Evolutionary conservation across 1,284 basidiomycete species (phyloP), one percentile per base, ranked within the genome.

Genomic region (Fomitiporia mediterranea): DNA sequence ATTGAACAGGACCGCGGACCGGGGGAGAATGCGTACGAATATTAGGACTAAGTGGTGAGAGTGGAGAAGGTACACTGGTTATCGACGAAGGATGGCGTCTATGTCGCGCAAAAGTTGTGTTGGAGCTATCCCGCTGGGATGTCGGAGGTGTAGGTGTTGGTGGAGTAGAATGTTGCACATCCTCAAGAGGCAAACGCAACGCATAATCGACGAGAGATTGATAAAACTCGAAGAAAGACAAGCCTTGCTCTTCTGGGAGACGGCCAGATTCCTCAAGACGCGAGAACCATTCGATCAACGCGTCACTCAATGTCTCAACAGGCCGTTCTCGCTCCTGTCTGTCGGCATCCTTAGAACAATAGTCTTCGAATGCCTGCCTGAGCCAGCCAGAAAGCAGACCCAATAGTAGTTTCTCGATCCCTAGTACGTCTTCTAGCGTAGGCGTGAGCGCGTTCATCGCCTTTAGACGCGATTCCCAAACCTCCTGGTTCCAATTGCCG

Each of bases 401-500:
- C 15, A 89, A 68, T 27, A 88, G 65, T 21, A 71, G 68, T 6
- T 72, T 67, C 66, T 89, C 87, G 60, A 87, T 77, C 4, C 86
- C 87, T 17, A 80, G 67, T n/a, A 83, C 75, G 47, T 85, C 82
- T 3, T 70, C 64, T 11, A 83, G 84, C 32, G 73, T 76, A 56
- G 72, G 75, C 23, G 83, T 82, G 47, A 90, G 72, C 0, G 83
- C 78, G 3, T 77, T 68, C 2, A 89, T 69, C 2, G 87, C 85
- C 60, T 81, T 84, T 64, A 84, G 80, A 19, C 84, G 78, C 1
- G 80, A 71, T 61, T 89, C 85, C 77, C 87, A 89, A 0, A 86
- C 68, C 27, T 89, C 87, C 15, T 69, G 60, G 2, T 70, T 72
- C 88, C 87, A 89, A 0, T 72, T 66, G 2, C 67, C 68, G 2